Evolutionary conservation across 345 rosid species (phyloP).

Genomic region (Anastatica hierochuntica): DNA sequence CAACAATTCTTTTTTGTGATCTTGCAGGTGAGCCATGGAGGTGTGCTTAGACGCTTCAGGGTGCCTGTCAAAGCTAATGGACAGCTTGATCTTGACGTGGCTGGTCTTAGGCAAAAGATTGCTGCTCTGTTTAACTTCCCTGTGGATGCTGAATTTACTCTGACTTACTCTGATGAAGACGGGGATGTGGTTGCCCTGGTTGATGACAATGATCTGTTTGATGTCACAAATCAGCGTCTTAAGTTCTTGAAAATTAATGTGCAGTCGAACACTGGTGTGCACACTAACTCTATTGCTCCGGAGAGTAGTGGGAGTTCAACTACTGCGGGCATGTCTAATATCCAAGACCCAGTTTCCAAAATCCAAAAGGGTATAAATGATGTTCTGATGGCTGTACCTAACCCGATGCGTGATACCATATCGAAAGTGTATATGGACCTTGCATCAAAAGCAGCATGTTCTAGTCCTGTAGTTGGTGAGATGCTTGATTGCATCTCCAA

Average conservation of each 20-base stretch:
- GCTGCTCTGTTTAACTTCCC: slow-evolving; percentile 49
- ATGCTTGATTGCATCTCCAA: slow-evolving; percentile 29
- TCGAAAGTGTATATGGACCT: slow-evolving; percentile 48
- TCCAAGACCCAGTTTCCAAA: slow-evolving; percentile 30
- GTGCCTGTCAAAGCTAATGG: slow-evolving; percentile 39
- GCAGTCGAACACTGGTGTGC: slow-evolving; percentile 27
- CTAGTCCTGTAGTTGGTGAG: slow-evolving; percentile 33
- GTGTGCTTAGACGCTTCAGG: slow-evolving; percentile 74
- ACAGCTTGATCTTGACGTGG: slow-evolving; percentile 60
- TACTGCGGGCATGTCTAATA: slow-evolving; percentile 36
- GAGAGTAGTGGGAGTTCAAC: slow-evolving; percentile 50
- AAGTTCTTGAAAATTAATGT: slow-evolving; percentile 65
- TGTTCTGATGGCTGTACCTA: slow-evolving; percentile 50
- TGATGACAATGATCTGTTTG: slow-evolving; percentile 62
- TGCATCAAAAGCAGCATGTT: slow-evolving; percentile 41
- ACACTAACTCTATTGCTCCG: slow-evolving; percentile 23
- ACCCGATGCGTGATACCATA: slow-evolving; percentile 41
- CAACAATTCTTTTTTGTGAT: slow-evolving; percentile 4
- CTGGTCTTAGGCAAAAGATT: slow-evolving; percentile 52
- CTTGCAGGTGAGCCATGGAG: slow-evolving; percentile 60
- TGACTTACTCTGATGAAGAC: slow-evolving; percentile 87
- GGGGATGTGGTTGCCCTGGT: slow-evolving; percentile 74
- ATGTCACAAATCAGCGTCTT: slow-evolving; percentile 58
- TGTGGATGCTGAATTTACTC: slow-evolving; percentile 35
- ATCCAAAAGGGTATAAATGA: slow-evolving; percentile 39